Base-by-base conservation (phyloP, 2,329 filamentous ascomycete genomes). In the Colletotrichum chlorophyti region DNA sequence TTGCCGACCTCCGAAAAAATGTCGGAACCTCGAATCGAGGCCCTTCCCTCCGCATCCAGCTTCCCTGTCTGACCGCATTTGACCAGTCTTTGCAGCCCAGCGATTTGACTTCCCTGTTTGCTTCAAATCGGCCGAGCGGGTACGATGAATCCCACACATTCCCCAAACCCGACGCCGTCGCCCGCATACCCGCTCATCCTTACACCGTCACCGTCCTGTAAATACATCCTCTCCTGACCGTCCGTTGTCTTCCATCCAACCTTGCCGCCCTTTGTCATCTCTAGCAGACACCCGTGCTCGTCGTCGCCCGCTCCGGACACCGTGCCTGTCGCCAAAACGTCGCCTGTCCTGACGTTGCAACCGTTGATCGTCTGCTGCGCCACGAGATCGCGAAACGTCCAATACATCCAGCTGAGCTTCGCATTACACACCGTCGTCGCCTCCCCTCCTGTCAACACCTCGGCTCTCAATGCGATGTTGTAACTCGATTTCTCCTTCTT, bases 281-380 rank as follows among this genome's bases (percentile, higher is more conserved):
- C 76, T 5, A 79, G 67, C 41, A 79, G 65, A 53, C 76, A 78
- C 0, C 77, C 77, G 21, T 73, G 69, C 24, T 66, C 68, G 0
- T 68, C 68, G 3, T 70, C 63, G 1, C 66, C 70, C 0, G 63
- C 58, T 0, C 75, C 77, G 4, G 68, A 73, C 9, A 80, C 70
- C 0, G 76, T 80, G 0, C 77, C 78, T 0, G 76, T 78, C 0
- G 70, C 77, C 29, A 79, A 53, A 1, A 80, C 8, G 59, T 80
- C 76, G 0, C 76, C 76, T 0, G 73, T 73, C 26, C 68, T 68
- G 34, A 78, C 41, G n/a, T 65, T 68, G 54, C 72, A 72, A 1
- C 74, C 74, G 60, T 70, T 71, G 49, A 69, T 65, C 1, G 72
- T 74, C 46, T 74, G 70, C 54, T 74, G 74, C 1, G 72, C 70